Percentiles rank a stretch among this genome's conserved stretches.
phyloP scores from a whole-genome alignment of 768 basidiomycete species.

The Botryobasidium botryosum region DNA sequence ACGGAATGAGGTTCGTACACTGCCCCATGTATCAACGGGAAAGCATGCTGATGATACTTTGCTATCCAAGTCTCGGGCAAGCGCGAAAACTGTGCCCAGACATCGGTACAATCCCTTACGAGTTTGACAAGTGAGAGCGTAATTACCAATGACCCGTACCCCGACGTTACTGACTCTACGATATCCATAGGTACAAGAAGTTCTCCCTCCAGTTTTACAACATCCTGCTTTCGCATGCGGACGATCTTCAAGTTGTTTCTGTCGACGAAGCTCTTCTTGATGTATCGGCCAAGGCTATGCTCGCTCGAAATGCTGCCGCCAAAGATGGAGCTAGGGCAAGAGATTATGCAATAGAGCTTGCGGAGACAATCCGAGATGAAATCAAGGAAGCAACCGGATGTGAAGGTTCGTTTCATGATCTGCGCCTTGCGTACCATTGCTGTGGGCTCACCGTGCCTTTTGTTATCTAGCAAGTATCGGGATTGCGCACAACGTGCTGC shows the following conservation, averaged over 20 bases:
- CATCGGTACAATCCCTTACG: conserved; percentile 72
- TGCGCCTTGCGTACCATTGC: not conserved
- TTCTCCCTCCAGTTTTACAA: conserved; percentile 82
- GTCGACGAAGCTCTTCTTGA: conserved; percentile 94
- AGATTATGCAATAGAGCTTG: conserved; percentile 61
- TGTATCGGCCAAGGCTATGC: too few relatives aligned
- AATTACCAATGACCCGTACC: not conserved
- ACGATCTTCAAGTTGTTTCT: conserved; percentile 87
- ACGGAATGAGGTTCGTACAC: conserved; percentile 73
- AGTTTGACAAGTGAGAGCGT: conserved; percentile 59
- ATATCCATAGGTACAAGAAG: conserved; percentile 52
- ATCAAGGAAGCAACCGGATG: conserved; percentile 69
- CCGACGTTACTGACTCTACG: conserved; percentile 3
- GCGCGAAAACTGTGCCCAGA: conserved; percentile 59
- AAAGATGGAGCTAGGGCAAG: conserved; percentile 12
- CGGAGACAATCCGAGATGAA: conserved; percentile 62
- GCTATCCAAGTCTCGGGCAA: conserved; percentile 48
- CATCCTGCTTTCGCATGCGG: conserved; percentile 74
- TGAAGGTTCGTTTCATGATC: conserved; percentile 36
- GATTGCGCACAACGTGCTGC: conserved; percentile 77
- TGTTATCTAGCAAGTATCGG: conserved; percentile 64
- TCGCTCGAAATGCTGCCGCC: conserved; percentile 31
- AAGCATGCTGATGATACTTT: not conserved
- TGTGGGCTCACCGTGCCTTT: not conserved
- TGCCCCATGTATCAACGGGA: not conserved